Conservation (phyloP, 768 basidiomycete genomes). For the Gymnopilus dilepis region DNA sequence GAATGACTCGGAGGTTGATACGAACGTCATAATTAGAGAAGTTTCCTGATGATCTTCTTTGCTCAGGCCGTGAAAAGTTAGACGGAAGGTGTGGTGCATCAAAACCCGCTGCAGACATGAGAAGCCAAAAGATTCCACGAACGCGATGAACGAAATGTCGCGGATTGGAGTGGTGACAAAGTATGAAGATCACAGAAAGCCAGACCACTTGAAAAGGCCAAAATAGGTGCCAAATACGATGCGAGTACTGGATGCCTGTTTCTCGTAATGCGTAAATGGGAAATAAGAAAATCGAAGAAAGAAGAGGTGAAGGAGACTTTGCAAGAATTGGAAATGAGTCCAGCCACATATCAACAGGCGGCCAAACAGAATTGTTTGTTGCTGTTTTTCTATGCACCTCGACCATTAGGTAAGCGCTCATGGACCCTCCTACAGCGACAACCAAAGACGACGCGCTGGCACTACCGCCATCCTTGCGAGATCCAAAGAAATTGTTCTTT, state of each 20-base stretch:
- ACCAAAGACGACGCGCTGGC: neutral
- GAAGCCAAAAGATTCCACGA: slow-evolving; percentile 22
- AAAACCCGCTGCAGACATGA: slow-evolving; percentile 49
- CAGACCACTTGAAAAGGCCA: slow-evolving; percentile 9
- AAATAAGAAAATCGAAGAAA: slow-evolving; percentile 17
- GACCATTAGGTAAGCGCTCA: slow-evolving; percentile 25
- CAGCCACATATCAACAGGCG: slow-evolving; percentile 35
- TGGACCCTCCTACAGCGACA: slow-evolving; percentile 21
- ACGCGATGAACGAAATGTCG: slow-evolving; percentile 1
- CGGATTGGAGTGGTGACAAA: slow-evolving; percentile 13
- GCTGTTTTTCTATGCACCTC: slow-evolving; percentile 30
- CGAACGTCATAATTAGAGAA: slow-evolving; percentile 46
- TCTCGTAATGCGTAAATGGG: neutral
- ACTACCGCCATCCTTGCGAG: slow-evolving; percentile 37
- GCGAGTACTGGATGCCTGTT: slow-evolving; percentile 12
- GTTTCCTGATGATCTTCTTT: slow-evolving; percentile 39
- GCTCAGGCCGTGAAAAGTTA: slow-evolving; percentile 35
- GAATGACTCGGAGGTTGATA: slow-evolving; percentile 13
- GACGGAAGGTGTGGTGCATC: slow-evolving; percentile 40
- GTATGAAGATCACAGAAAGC: slow-evolving; percentile 19
- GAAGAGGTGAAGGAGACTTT: slow-evolving; percentile 20
- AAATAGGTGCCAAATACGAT: slow-evolving; percentile 3
- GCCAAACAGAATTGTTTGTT: slow-evolving; percentile 29
- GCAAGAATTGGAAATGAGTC: slow-evolving; percentile 22
- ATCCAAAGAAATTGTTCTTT: slow-evolving; percentile 58